Percentiles rank a stretch among this genome's conserved stretches.
Conservation (phyloP, 2,329 filamentous ascomycete species). For the Fusarium udum region DNA sequence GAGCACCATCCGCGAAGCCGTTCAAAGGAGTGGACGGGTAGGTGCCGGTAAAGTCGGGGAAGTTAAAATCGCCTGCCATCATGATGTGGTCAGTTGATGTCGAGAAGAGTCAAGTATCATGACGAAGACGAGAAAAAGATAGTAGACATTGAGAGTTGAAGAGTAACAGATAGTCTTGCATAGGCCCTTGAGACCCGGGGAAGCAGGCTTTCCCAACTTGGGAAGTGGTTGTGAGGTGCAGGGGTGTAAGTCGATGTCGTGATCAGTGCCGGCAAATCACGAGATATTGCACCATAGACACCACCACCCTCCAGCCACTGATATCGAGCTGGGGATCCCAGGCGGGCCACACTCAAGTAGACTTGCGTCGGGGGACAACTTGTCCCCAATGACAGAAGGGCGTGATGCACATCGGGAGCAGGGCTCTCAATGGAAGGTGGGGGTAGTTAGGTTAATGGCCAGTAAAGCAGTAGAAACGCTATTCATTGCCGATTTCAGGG, state of each 20-base stretch:
- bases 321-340: slow-evolving; percentile 32
- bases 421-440: slow-evolving; percentile 30
- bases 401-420: slow-evolving; percentile 27
- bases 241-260: slow-evolving; percentile 41
- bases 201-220: slow-evolving; percentile 41
- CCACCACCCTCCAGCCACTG: slow-evolving; percentile 52
- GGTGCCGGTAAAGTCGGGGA: slow-evolving; percentile 62
- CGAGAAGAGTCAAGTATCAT: slow-evolving; percentile 36
- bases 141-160: slow-evolving; percentile 31
- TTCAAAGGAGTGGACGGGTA: slow-evolving; percentile 62
- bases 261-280: slow-evolving; percentile 57
- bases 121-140: slow-evolving; percentile 25
- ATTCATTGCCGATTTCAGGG: slow-evolving; percentile 21
- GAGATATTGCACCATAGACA: slow-evolving; percentile 69
- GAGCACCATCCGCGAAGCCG: slow-evolving; percentile 48
- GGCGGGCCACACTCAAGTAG: slow-evolving; percentile 37
- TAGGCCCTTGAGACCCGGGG: slow-evolving; percentile 28
- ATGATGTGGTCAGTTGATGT: slow-evolving; percentile 45
- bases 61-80: slow-evolving; percentile 68
- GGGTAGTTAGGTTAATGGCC: slow-evolving; percentile 11
- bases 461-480: slow-evolving; percentile 20
- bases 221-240: slow-evolving; percentile 39
- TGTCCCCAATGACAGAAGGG: slow-evolving; percentile 33
- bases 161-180: slow-evolving; percentile 35
- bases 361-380: slow-evolving; percentile 36